Percentiles rank a stretch among this genome's conserved stretches.
These are phyloP conservation scores for Radiomyces spectabilis DNA, from an alignment of 192 early-diverging fungal species.

Conservation along the genomic window DNA sequence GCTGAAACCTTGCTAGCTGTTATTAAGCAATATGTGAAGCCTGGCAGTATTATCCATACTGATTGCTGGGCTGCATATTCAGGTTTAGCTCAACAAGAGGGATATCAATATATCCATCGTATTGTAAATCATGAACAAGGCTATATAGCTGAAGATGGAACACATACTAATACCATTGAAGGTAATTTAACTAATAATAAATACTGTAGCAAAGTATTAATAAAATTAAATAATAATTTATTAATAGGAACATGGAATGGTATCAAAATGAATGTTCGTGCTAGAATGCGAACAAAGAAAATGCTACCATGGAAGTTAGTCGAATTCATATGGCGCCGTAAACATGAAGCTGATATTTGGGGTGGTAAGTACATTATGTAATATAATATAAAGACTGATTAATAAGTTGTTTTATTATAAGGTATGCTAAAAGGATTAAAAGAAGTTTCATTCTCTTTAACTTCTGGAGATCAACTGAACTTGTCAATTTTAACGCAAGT, in stretches of 20 bases:
- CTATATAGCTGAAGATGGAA: background rate
- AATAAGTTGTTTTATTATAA: too few relatives aligned
- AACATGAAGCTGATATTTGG: background rate
- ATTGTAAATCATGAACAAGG: background rate
- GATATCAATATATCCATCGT: background rate
- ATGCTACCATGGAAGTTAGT: background rate
- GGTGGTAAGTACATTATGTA: background rate
- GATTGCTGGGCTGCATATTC: background rate
- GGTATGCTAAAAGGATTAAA: too few relatives aligned
- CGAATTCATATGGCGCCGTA: background rate
- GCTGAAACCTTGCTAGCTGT: background rate
- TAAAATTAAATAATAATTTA: too few relatives aligned
- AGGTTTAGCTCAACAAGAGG: background rate
- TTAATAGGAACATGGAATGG: background rate
- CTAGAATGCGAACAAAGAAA: background rate
- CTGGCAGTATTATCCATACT: background rate
- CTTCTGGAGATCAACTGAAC: too few relatives aligned
- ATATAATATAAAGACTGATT: too few relatives aligned
- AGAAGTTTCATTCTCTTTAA: too few relatives aligned
- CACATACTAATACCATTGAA: background rate
- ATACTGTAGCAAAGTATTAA: too few relatives aligned
- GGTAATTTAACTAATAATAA: too few relatives aligned
- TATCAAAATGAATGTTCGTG: background rate
- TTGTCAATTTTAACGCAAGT: too few relatives aligned
- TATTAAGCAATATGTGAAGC: background rate